A percentile compares a stretch with the other conserved stretches of the same genome.
Conservation (phyloP, 805 yeast species). For the Pichia phayaonensis region DNA sequence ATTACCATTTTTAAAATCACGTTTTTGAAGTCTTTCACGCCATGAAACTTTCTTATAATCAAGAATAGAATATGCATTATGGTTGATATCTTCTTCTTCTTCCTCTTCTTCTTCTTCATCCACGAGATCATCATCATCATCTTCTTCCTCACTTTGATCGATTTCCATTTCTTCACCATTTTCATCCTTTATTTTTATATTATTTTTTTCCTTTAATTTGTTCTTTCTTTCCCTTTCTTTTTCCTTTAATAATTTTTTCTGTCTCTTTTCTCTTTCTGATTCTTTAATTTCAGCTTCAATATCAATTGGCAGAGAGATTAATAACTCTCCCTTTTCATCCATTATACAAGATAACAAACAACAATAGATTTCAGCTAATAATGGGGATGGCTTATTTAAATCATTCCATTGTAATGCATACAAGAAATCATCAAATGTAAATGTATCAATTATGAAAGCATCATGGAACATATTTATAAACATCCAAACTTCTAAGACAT, state of each 20-base stretch:
- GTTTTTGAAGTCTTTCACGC: conserved; percentile 68
- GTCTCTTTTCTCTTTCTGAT: conserved; percentile 13
- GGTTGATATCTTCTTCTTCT: conserved; percentile 27
- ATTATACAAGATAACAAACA: conserved; percentile 52
- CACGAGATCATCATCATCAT: conserved; percentile 10
- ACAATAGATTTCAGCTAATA: conserved; percentile 64
- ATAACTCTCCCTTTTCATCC: conserved; percentile 27
- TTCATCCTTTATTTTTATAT: conserved; percentile 19
- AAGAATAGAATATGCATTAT: conserved; percentile 41
- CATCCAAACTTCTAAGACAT: conserved; percentile 63
- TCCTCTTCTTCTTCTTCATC: conserved; percentile 16
- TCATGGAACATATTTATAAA: conserved; percentile 65
- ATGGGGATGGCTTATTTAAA: conserved; percentile 37
- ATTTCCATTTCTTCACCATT: conserved; percentile 9
- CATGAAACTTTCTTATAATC: conserved; percentile 59
- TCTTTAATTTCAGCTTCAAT: conserved; percentile 17
- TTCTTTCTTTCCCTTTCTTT: conserved; percentile 19
- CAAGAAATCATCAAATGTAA: conserved; percentile 73
- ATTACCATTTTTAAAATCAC: conserved; percentile 73
- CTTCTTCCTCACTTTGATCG: conserved; percentile 15
- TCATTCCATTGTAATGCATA: conserved; percentile 47
- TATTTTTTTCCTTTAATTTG: conserved; percentile 18
- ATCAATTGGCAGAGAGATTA: conserved; percentile 23
- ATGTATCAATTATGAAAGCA: conserved; percentile 58
- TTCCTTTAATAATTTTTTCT: conserved; percentile 13